phyloP scores from a whole-genome alignment of 495 filamentous ascomycete species.

The Penicillium tannophilum region DNA sequence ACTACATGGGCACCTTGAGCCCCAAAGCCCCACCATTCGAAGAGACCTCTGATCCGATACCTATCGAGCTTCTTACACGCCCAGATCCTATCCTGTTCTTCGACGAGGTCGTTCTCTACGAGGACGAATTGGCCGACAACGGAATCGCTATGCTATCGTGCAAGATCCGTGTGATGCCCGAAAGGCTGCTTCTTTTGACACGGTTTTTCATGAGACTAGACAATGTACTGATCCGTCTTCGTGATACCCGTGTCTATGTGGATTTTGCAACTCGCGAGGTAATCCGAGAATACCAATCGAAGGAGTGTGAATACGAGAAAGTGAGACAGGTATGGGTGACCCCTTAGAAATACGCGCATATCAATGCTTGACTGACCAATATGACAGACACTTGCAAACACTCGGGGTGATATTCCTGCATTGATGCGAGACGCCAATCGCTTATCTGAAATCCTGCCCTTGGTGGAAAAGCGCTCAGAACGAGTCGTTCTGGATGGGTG shows the following conservation, averaged over 20 bases:
- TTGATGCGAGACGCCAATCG: slow-evolving; percentile 83
- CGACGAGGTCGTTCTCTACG: slow-evolving; percentile 92
- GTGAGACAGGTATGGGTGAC: slow-evolving; percentile 65
- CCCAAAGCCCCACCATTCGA: slow-evolving; percentile 44
- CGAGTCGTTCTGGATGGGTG: slow-evolving; percentile 32
- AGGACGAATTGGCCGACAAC: slow-evolving; percentile 97
- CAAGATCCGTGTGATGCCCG: slow-evolving; percentile 91
- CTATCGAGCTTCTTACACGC: slow-evolving; percentile 77
- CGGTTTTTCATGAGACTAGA: slow-evolving; percentile 95
- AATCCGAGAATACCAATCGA: slow-evolving; percentile 83
- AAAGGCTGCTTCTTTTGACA: slow-evolving; percentile 76
- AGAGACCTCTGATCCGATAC: slow-evolving; percentile 64
- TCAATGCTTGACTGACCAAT: slow-evolving; percentile 16
- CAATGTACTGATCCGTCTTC: slow-evolving; percentile 78
- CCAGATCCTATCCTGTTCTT: slow-evolving; percentile 94
- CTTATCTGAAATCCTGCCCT: slow-evolving; percentile 69
- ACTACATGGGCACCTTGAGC: slow-evolving; percentile 69
- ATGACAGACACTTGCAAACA: slow-evolving; percentile 64
- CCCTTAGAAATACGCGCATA: neutral
- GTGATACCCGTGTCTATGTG: slow-evolving; percentile 90
- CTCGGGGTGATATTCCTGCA: slow-evolving; percentile 73
- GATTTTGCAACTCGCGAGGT: slow-evolving; percentile 84
- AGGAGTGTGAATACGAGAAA: slow-evolving; percentile 76
- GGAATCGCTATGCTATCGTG: slow-evolving; percentile 84
- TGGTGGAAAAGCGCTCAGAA: slow-evolving; percentile 62